Percentiles rank a stretch among this genome's conserved stretches.
Evolutionary conservation across 1,284 basidiomycete species (phyloP).

Genomic region (Irpex lacteus): DNA sequence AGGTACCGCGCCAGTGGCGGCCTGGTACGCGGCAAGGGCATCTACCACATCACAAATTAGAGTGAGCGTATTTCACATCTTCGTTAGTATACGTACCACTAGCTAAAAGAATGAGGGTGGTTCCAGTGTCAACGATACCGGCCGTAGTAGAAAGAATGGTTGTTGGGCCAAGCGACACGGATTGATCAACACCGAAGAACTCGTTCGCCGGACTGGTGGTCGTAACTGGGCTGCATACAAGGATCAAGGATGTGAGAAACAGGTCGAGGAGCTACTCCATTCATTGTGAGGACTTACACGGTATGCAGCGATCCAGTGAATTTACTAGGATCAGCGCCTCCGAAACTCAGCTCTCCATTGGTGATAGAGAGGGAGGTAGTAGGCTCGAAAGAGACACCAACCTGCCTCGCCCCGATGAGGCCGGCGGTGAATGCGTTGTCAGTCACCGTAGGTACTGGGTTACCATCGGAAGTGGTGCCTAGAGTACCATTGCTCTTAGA

Average conservation of each 20-base stretch:
- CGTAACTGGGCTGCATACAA: slow-evolving; percentile 13
- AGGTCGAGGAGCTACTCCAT: neutral
- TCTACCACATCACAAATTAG: slow-evolving; percentile 26
- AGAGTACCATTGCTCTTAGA: too few relatives aligned
- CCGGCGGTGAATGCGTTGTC: slow-evolving; percentile 44
- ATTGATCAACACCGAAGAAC: slow-evolving; percentile 17
- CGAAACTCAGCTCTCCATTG: slow-evolving; percentile 36
- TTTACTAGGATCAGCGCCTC: slow-evolving; percentile 46
- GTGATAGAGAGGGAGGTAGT: slow-evolving; percentile 30
- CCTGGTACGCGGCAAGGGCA: slow-evolving; percentile 46
- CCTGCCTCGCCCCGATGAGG: slow-evolving; percentile 24
- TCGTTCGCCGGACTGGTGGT: slow-evolving; percentile 30
- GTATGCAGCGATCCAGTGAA: slow-evolving; percentile 46
- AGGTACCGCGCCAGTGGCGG: slow-evolving; percentile 44
- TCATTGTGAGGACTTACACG: slow-evolving; percentile 31
- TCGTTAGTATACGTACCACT: slow-evolving; percentile 9
- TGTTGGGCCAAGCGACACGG: slow-evolving; percentile 12
- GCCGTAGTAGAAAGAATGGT: slow-evolving; percentile 9
- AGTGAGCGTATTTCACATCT: neutral
- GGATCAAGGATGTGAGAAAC: neutral
- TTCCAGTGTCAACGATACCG: slow-evolving; percentile 20
- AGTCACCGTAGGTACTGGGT: slow-evolving; percentile 35
- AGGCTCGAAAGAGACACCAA: slow-evolving; percentile 50
- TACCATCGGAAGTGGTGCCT: slow-evolving; percentile 30
- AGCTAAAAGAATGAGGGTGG: slow-evolving; percentile 18